Percentiles rank a stretch among this genome's conserved stretches.
Evolutionary conservation across 345 rosid species (phyloP).

Genomic region (Melaleuca alternifolia): DNA sequence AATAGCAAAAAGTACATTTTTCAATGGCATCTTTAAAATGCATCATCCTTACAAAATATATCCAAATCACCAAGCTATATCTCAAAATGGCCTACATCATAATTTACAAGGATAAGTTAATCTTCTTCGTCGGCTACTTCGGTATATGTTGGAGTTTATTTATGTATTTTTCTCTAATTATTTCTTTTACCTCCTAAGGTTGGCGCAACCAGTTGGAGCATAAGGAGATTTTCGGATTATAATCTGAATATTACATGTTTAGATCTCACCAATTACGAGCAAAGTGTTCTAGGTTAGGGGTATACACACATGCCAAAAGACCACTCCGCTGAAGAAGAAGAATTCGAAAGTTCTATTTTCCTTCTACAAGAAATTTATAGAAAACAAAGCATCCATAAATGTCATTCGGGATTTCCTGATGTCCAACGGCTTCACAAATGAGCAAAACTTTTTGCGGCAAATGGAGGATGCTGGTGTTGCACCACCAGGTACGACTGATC

Average conservation of each 20-base stretch:
- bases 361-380: too few species aligned
- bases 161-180: neutral
- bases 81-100: neutral
- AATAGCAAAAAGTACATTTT: neutral
- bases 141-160: neutral
- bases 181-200: neutral
- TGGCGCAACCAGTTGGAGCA: neutral
- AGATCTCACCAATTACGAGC: neutral
- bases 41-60: neutral
- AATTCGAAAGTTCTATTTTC: too few species aligned
- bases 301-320: accelerated
- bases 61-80: neutral
- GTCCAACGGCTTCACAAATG: too few species aligned
- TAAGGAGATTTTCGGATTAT: neutral
- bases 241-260: neutral
- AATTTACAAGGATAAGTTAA: neutral
- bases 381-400: too few species aligned
- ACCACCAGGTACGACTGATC: too few species aligned
- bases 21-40: neutral
- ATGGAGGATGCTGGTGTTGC: too few species aligned
- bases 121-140: neutral
- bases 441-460: too few species aligned
- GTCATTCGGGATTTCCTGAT: too few species aligned
- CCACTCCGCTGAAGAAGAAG: too few species aligned
- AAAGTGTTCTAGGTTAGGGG: neutral